Percentiles rank a stretch among this genome's conserved stretches.
Evolutionary conservation across 2,329 filamentous ascomycete genomes (phyloP).

Genomic region (Claviceps lovelessii): DNA sequence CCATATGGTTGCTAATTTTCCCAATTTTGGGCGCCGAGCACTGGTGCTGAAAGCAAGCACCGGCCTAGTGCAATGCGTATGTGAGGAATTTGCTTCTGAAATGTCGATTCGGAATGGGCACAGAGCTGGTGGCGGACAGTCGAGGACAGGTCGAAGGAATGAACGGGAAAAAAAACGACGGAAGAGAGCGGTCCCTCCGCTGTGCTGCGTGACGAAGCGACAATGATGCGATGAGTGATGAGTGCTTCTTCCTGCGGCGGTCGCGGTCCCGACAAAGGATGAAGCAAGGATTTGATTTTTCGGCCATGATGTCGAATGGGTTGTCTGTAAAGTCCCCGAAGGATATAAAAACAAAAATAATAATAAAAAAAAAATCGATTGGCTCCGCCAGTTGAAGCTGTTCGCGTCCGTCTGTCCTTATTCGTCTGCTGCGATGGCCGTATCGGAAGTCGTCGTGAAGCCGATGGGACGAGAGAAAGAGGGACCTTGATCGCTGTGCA

Average conservation of each 20-base stretch:
- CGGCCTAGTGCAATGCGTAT: too few species aligned
- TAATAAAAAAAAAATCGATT: background rate
- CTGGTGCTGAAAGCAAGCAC: background rate
- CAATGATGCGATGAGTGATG: background rate
- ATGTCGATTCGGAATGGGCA: background rate
- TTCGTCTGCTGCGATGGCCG: background rate
- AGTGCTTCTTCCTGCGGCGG: background rate
- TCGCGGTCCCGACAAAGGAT: background rate
- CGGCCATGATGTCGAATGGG: background rate
- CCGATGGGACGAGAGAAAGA: background rate
- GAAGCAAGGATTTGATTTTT: background rate
- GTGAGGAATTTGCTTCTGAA: background rate
- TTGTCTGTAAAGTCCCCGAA: background rate
- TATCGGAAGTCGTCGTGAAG: background rate
- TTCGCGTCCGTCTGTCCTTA: background rate
- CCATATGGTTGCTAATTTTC: background rate
- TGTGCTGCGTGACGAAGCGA: background rate
- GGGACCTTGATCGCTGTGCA: background rate
- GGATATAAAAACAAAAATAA: background rate
- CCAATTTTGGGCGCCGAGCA: background rate
- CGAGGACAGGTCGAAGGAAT: background rate
- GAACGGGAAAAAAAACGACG: background rate
- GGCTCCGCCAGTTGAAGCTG: background rate
- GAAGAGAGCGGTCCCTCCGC: background rate
- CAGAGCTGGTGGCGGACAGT: background rate